phyloP scores from a whole-genome alignment of 768 basidiomycete species.

The Galerina sulciceps region DNA sequence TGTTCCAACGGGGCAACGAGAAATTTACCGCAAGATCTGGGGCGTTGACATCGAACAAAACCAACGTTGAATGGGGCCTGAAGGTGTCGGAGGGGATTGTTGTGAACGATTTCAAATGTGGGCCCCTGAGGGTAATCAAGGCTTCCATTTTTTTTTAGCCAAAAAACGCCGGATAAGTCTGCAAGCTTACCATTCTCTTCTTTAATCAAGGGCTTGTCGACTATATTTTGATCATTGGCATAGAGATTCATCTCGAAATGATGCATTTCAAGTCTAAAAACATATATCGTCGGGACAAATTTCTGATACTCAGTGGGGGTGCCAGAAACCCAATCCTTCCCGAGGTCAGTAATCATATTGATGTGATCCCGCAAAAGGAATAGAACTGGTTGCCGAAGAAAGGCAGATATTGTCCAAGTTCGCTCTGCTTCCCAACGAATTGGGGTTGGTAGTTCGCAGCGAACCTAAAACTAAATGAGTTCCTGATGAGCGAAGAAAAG shows the following conservation, averaged over 20 bases:
- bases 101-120: constrained; percentile 50
- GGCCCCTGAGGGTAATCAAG: constrained; percentile 70
- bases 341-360: constrained; percentile 93
- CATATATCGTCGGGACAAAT: constrained; percentile 85
- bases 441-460: constrained; percentile 78
- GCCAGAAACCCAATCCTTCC: constrained; percentile 88
- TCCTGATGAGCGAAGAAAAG: constrained; percentile 8
- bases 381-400: constrained; percentile 71
- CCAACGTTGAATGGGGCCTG: constrained; percentile 66
- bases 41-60: constrained; percentile 67
- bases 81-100: constrained; percentile 74
- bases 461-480: constrained; percentile 48
- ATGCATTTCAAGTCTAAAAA: constrained; percentile 68
- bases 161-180: not conserved
- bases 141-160: constrained; percentile 49
- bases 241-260: constrained; percentile 82
- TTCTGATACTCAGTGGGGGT: constrained; percentile 79
- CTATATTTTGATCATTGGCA: constrained; percentile 96
- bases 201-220: constrained; percentile 79
- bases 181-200: constrained; percentile 79
- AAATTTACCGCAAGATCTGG: constrained; percentile 63
- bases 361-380: constrained; percentile 91
- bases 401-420: constrained; percentile 78
- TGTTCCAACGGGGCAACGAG: constrained; percentile 89
- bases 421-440: constrained; percentile 82